These are phyloP conservation scores for Pseudogymnoascus sp. DNA, from an alignment of 2,329 filamentous ascomycete species.

Conservation along the genomic window DNA sequence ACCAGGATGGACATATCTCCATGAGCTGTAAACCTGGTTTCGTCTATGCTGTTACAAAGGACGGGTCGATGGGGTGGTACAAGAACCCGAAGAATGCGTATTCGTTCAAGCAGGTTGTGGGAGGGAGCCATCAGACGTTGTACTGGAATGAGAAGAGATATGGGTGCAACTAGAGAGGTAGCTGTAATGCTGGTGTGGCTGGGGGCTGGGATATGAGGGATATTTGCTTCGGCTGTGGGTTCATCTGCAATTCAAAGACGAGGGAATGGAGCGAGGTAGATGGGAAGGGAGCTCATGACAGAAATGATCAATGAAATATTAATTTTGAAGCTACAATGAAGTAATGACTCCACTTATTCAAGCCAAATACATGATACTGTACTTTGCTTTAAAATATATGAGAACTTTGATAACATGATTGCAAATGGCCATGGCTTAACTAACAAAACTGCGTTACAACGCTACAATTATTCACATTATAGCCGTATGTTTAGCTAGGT, in stretches of 20 bases:
- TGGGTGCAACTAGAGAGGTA: background rate
- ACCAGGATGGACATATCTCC: background rate
- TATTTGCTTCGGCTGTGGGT: background rate
- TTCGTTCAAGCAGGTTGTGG: background rate
- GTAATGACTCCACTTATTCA: background rate
- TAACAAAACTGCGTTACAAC: too few relatives aligned
- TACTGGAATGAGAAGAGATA: conserved; percentile 3
- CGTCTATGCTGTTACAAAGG: background rate
- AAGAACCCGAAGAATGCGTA: background rate
- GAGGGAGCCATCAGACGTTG: background rate
- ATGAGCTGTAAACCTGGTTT: background rate
- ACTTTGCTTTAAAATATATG: too few relatives aligned
- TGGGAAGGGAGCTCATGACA: background rate
- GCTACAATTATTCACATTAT: too few relatives aligned
- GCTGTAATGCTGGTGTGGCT: background rate
- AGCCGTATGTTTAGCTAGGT: too few relatives aligned
- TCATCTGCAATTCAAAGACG: background rate
- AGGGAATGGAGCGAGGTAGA: background rate
- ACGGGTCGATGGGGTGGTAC: background rate
- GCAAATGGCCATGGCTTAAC: too few relatives aligned
- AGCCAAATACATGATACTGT: too few relatives aligned
- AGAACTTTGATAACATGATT: too few relatives aligned
- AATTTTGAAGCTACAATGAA: background rate
- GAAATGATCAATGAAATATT: background rate
- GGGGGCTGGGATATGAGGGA: background rate